Conservation (phyloP, 1,284 basidiomycete species). For the Veloboletus limbatus region DNA sequence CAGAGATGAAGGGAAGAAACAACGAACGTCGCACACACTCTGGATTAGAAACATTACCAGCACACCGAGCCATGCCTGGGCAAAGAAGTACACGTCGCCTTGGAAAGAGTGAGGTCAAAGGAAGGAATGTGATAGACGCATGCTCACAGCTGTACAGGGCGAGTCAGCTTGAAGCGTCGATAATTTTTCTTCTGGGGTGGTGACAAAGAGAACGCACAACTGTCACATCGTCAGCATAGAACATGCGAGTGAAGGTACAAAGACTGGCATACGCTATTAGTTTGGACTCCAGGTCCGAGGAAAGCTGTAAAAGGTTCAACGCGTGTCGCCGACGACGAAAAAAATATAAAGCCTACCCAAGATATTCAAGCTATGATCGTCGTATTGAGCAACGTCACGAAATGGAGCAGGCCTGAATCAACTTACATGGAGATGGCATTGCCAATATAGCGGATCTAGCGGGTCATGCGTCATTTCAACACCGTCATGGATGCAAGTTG, state of each 20-base stretch:
- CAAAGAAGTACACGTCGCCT: slow-evolving; percentile 6
- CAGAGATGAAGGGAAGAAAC: neutral
- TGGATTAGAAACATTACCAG: slow-evolving; percentile 7
- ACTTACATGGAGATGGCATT: slow-evolving; percentile 23
- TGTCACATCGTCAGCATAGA: slow-evolving; percentile 2
- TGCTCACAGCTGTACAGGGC: slow-evolving; percentile 5
- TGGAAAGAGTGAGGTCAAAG: neutral
- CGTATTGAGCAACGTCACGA: neutral
- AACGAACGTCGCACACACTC: neutral
- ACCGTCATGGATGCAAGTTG: neutral
- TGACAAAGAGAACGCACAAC: too few species aligned
- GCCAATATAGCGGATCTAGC: slow-evolving; percentile 23
- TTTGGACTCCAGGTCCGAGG: slow-evolving; percentile 1
- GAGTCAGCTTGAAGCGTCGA: neutral
- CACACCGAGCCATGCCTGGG: slow-evolving; percentile 1
- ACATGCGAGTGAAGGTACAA: neutral
- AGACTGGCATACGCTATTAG: slow-evolving; percentile 10
- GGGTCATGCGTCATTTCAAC: neutral
- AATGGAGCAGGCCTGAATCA: neutral
- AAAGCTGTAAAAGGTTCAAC: slow-evolving; percentile 17
- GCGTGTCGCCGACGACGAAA: neutral
- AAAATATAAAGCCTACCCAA: slow-evolving; percentile 4
- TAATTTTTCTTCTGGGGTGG: too few species aligned
- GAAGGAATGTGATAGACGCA: neutral
- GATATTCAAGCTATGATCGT: slow-evolving; percentile 14